Base-by-base conservation (phyloP, 768 basidiomycete genomes). In the Podaxis sp. region DNA sequence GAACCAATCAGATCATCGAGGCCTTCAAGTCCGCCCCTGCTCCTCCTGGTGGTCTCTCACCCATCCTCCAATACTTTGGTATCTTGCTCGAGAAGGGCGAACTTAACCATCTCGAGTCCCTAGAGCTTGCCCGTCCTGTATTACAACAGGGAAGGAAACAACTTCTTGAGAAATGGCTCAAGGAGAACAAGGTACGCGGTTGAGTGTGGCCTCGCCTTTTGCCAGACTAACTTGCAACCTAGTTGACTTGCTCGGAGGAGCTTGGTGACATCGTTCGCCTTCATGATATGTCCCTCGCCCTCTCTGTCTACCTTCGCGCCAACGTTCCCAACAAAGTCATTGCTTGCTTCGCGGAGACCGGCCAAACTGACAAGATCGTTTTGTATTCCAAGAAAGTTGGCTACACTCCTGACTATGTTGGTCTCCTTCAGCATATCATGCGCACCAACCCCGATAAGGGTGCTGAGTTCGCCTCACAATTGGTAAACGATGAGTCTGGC, bases 251-350 rank as follows among this genome's bases (percentile, higher is more conserved):
- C 79, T 95, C 92, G 68, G 97, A 99, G 76, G 96, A 99, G 73
- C 88, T 99, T 25, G 97, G 97, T 41, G 96, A 99, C 71, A 91
- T 98, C 61, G 96, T 98, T 57, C 90, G 97, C 37, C 74, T 89
- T 19, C 88, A 95, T 73, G 97, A 99, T 74, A 93, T 98, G 91
- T 98, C 94, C 0, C 85, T 99, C 61, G 97, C 97, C 11, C 83
- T 99, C 52, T 96, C 95, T 65, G 95, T 99, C 61, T 99, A 99
- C 72, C 88, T 99, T 25, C 89, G 97, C 58, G 97, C 97, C 58
- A 98, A 96, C 70, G 89, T 98, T 5, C 97, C 97, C 52, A 97
- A 95, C 82, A 99, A 98, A 79, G 96, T 98, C 71, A 88, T 98
- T 62, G 97, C 97, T 3, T 98, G 96, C 82, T 99, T 99, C 73